Base-by-base conservation (phyloP, 805 yeast genomes). In the Candida hispaniensis region DNA sequence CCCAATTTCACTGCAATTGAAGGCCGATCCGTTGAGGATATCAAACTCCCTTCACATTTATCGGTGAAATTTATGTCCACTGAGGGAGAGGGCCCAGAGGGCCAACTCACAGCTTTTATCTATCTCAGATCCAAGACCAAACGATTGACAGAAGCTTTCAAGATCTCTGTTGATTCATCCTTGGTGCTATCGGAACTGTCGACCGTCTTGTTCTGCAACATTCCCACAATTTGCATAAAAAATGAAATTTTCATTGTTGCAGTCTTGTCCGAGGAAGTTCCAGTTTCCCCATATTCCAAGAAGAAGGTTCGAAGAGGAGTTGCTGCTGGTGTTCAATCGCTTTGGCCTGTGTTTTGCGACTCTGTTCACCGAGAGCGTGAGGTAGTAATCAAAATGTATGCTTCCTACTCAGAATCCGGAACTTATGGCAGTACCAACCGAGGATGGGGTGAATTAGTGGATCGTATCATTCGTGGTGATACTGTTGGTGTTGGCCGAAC, bases 361-460 rank as follows among this genome's bases (percentile, higher is more conserved):
- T 70, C 69, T 44, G 69, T 69, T 38, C 82, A 79, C 18, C 64
- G 11, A 75, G 85, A 35, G 71, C 71, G 48, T 61, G 78, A 75
- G 44, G 79, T 82, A 51, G 64, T 70, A 4, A 69, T 83, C 46
- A 72, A 76, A 47, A 58, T 83, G 47, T 83, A 68, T 50, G 79
- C 88, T 1, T 76, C 91, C 0, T 75, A 67, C 47, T 67, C 74
- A 45, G 64, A 63, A 40, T 58, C 56, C 17, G 60, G 61, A 42
- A 58, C 50, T 41, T 56, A 66, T 45, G 41, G 49, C 41, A 61
- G 59, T 48, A 39, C 51, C 40, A 76, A 74, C 50, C 67, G 71
- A 41, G 95, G 95, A 32, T 83, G 94, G 94, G 95, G 94, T 58
- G 86, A 78, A 43, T 58, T 80, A 33, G 69, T 79, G 14, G 83